phyloP scores from a whole-genome alignment of 176 grass and related monocot species.

The Carex scoparia region DNA sequence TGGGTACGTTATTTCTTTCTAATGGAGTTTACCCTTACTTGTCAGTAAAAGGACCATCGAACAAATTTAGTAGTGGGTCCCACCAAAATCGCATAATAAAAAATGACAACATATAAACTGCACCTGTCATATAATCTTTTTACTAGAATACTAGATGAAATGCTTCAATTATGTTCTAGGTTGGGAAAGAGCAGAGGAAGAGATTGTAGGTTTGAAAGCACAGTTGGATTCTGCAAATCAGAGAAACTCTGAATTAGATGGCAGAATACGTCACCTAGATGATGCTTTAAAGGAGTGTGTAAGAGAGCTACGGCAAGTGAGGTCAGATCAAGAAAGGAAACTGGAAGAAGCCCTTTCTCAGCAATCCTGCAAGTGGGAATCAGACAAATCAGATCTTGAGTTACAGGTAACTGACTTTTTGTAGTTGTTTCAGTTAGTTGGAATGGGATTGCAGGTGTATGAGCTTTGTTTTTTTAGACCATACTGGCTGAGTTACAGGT shows the following conservation, averaged over 20 bases:
- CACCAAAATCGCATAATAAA: neutral
- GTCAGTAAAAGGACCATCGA: neutral
- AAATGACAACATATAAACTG: neutral
- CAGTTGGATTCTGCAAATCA: slow-evolving; percentile 49
- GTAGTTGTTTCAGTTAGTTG: neutral
- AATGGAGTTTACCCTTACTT: neutral
- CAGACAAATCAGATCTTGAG: slow-evolving; percentile 57
- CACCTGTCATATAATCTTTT: neutral
- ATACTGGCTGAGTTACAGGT: neutral
- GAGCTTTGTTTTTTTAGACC: neutral
- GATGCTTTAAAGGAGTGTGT: slow-evolving; percentile 89
- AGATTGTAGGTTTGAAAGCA: slow-evolving; percentile 52
- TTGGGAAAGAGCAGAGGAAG: slow-evolving; percentile 89
- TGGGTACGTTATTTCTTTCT: neutral
- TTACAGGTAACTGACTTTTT: slow-evolving; percentile 20
- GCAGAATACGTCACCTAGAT: slow-evolving; percentile 57
- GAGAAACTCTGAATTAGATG: slow-evolving; percentile 59
- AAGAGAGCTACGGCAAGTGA: slow-evolving; percentile 61
- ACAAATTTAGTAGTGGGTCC: neutral
- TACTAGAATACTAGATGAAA: slow-evolving; percentile 12
- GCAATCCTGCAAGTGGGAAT: slow-evolving; percentile 55
- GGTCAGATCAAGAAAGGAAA: slow-evolving; percentile 56
- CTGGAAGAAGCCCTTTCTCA: slow-evolving; percentile 46
- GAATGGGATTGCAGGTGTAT: neutral
- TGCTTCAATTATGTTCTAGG: slow-evolving; percentile 21